Evolutionary conservation across 768 basidiomycete species (phyloP), one percentile per base, ranked within the genome.

Genomic region (Russula virescens): DNA sequence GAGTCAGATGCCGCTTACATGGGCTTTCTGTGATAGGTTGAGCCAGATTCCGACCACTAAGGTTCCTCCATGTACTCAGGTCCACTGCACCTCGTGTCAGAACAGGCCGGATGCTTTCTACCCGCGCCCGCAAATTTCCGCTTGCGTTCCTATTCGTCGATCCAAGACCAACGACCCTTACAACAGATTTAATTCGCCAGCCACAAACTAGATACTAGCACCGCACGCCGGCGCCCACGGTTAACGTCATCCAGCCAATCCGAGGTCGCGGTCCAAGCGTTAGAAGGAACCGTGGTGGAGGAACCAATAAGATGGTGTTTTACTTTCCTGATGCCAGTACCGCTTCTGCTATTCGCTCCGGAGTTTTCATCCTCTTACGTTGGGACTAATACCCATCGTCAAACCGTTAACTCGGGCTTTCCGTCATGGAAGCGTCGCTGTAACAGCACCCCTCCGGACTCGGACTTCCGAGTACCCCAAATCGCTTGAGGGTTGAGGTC

Each of bases 31-130:
- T 9, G 26, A 49, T 49, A 19, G 48, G 48, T 26, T 28, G 26
- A 49, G 48, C 48, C 31, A n/a, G 31, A 31, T 31, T 31, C 31
- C 19, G 48, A 8, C 26, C 6, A 5, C 16, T 28, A 25, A 6
- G 5, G 6, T 25, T 3, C 21, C 25, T 58, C 56, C 56, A 48
- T 58, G 23, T 58, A 47, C 56, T 58, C 56, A 58, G 47, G 56
- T 34, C 47, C 38, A 38, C 38, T 11, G 6, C 56, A 34, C 45
- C 23, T 21, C 40, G 21, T 28, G 21, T 49, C 48, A 31, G 3
- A 49, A 49, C 6, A 31, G 14, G 16, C 26, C 26, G 4, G 14
- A 25, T 14, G 25, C 48, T 26, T 28, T 13, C 28, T 10, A 5
- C 9, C 21, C n/a, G 8, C 46, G 21, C 10, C 21, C 21, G 21